Evolutionary conservation across 257 asterid species (phyloP).

Genomic region (Osmanthus fragrans): DNA sequence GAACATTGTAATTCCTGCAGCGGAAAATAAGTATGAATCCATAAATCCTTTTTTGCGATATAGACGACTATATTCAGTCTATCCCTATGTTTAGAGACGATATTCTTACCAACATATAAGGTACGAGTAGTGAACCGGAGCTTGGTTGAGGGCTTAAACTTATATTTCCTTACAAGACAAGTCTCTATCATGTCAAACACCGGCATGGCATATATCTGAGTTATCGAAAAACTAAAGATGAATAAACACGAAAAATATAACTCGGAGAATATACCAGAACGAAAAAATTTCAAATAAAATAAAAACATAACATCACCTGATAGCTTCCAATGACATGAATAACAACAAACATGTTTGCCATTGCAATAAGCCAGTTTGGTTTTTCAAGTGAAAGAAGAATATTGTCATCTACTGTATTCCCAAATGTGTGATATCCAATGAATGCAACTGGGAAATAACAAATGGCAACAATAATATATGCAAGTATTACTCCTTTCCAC

Average conservation of each 20-base stretch:
- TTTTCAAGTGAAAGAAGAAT: conserved; percentile 44
- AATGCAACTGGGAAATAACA: conserved; percentile 72
- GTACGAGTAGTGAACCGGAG: conserved; percentile 59
- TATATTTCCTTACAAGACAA: conserved; percentile 41
- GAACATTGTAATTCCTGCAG: conserved; percentile 61
- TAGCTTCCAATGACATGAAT: conserved; percentile 75
- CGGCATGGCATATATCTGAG: conserved; percentile 59
- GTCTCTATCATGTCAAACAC: conserved; percentile 68
- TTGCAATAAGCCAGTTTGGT: conserved; percentile 56
- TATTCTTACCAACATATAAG: conserved; percentile 51
- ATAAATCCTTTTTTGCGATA: not conserved
- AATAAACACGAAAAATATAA: not conserved
- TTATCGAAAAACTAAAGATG: not conserved
- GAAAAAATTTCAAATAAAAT: not conserved
- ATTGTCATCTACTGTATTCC: conserved; percentile 57
- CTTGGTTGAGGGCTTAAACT: conserved; percentile 40
- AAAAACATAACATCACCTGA: conserved; percentile 34
- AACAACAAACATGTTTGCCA: conserved; percentile 64
- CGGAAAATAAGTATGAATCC: not conserved
- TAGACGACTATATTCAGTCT: no score
- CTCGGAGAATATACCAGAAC: not conserved
- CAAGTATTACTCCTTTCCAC: conserved; percentile 72
- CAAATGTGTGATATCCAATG: conserved; percentile 48
- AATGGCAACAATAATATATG: conserved; percentile 49
- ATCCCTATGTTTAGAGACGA: no score